A percentile compares a stretch with the other conserved stretches of the same genome.
phyloP scores from a whole-genome alignment of 2,329 filamentous ascomycete genomes.

The Colletotrichum simmondsii region DNA sequence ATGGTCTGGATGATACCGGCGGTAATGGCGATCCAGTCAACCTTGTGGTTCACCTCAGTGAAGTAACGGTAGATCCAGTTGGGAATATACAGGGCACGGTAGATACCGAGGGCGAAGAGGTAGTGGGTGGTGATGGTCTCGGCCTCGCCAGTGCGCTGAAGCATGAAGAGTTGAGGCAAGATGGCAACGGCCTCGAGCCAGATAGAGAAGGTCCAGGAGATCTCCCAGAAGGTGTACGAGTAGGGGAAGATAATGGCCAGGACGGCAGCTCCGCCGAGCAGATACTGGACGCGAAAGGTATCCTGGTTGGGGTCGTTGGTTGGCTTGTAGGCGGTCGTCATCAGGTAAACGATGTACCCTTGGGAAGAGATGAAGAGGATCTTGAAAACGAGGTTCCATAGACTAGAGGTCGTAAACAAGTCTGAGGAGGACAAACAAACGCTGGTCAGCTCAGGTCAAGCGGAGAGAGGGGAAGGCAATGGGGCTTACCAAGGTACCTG shows the following conservation, averaged over 20 bases:
- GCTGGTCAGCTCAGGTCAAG: slow-evolving; percentile 13
- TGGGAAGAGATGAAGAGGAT: slow-evolving; percentile 92
- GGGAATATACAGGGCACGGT: slow-evolving; percentile 95
- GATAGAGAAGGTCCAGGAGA: slow-evolving; percentile 97
- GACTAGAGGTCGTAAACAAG: slow-evolving; percentile 83
- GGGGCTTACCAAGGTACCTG: slow-evolving; percentile 81
- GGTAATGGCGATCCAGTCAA: slow-evolving; percentile 87
- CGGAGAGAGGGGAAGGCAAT: background rate
- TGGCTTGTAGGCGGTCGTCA: slow-evolving; percentile 97
- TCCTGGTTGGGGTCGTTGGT: slow-evolving; percentile 97
- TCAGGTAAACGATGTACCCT: slow-evolving; percentile 95
- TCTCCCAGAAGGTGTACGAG: slow-evolving; percentile 84
- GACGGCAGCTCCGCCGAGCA: slow-evolving; percentile 82
- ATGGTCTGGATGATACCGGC: slow-evolving; percentile 94
- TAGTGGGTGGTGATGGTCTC: slow-evolving; percentile 99
- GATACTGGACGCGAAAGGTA: slow-evolving; percentile 96
- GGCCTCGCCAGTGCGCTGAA: slow-evolving; percentile 96
- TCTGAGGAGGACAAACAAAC: slow-evolving; percentile 61
- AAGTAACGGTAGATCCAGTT: slow-evolving; percentile 98
- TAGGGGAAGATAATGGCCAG: slow-evolving; percentile 87
- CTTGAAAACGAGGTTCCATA: slow-evolving; percentile 97
- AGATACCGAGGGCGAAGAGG: slow-evolving; percentile 90
- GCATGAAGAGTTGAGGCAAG: slow-evolving; percentile 96
- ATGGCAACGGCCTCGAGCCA: slow-evolving; percentile 98
- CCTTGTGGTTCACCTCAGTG: slow-evolving; percentile 75